A percentile compares a stretch with the other conserved stretches of the same genome.
phyloP scores from a whole-genome alignment of 1,284 basidiomycete species.

The Ceratobasidium sp. region DNA sequence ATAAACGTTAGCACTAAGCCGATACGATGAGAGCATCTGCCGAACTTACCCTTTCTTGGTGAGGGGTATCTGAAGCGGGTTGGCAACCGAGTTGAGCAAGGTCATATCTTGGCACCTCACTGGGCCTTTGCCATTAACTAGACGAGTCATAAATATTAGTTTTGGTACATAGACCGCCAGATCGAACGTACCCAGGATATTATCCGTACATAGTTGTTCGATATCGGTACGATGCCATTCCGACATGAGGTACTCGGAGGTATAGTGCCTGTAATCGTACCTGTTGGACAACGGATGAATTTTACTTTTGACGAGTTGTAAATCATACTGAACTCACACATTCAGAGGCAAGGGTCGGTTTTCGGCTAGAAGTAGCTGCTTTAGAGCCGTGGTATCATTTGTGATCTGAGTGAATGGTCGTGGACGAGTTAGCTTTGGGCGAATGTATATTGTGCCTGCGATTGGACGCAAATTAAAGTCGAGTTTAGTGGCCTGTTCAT shows the following conservation, averaged over 20 bases:
- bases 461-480: background rate
- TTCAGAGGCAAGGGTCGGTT: constrained; percentile 15
- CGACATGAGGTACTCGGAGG: constrained; percentile 25
- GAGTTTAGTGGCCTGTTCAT: background rate
- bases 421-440: background rate
- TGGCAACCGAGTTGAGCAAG: background rate
- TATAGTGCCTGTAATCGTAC: constrained; percentile 34
- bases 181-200: background rate
- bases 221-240: constrained; percentile 36
- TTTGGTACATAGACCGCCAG: background rate
- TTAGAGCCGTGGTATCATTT: constrained; percentile 17
- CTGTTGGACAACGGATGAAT: background rate
- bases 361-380: constrained; percentile 27
- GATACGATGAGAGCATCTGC: too few species aligned
- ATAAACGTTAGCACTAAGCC: too few species aligned
- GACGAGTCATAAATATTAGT: background rate
- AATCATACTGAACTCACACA: background rate
- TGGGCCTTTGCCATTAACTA: constrained; percentile 19
- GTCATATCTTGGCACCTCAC: constrained; percentile 16
- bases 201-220: constrained; percentile 38
- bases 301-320: background rate
- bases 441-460: constrained; percentile 26
- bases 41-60: constrained; percentile 31
- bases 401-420: constrained; percentile 31
- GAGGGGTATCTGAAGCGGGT: constrained; percentile 2